Base-by-base conservation (phyloP, 129 eudicot species). In the Flaveria linearis region DNA sequence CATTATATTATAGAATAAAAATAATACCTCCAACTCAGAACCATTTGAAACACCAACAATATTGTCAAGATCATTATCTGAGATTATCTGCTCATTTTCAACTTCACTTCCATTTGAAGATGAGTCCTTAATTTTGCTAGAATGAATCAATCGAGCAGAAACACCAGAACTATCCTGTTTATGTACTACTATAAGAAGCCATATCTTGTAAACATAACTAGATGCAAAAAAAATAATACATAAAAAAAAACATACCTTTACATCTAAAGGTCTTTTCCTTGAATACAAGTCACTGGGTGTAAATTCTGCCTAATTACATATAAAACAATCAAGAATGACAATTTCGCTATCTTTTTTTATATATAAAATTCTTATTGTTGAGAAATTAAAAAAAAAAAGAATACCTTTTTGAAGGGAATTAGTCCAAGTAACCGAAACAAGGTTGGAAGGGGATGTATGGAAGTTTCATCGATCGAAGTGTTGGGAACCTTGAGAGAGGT, bases 31-130 rank as follows among this genome's bases (percentile, higher is more conserved):
- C 72, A 94, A 75, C 81, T 86, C 88, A 52, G 99, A 82, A 74
- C 84, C 85, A 88, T 94, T 87, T n/a, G 86, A 86, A 49, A 87
- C 91, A 72, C 99, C 99, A 56, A 94, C 99, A 69, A 94, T 86
- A 57, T 71, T 83, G 83, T 94, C 97, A 74, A 94, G 89, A 63
- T 94, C 97, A 53, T 86, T 87, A 57, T 91, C 97, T 72, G 97
- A 91, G 65, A 94, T 87, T 17, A 85, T 26, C 77, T 89, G 92
- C 78, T 91, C 97, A 67, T 79, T 76, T 77, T 94, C 97, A 72
- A 53, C 77, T 71, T 74, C 52, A 57, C 85, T 85, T 85, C 81
- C 96, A 81, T 86, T 78, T 60, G 63, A 45, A 73, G 92, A 73
- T 13, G 86, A 46, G 67, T 79, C 69, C 75, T 86, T 89, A 20